These are phyloP conservation scores for Leccinum fibrillosum DNA, from an alignment of 768 basidiomycete genomes.

Conservation along the genomic window DNA sequence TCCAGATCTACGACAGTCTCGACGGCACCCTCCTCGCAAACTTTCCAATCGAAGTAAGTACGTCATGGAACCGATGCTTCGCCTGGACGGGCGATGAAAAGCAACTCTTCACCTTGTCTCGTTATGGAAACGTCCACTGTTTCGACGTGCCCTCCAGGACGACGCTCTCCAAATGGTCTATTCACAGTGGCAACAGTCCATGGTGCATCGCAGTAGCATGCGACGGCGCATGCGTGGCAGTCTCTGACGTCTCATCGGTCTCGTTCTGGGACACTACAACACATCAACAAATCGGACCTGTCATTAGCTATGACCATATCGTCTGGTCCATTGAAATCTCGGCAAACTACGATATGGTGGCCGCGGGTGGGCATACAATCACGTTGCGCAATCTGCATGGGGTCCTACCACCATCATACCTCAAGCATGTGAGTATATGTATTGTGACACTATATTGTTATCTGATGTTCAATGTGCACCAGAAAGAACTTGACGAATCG, in stretches of 20 bases:
- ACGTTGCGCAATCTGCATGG: neutral
- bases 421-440: neutral
- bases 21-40: neutral
- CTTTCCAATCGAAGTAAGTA: neutral
- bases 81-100: neutral
- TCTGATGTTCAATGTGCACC: too few relatives aligned
- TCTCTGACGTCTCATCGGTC: neutral
- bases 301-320: neutral
- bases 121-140: neutral
- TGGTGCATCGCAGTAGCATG: neutral
- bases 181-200: neutral
- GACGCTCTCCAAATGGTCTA: neutral
- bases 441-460: too few relatives aligned
- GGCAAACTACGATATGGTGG: neutral
- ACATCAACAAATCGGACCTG: neutral
- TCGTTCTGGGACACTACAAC: neutral
- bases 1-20: neutral
- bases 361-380: neutral
- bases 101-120: neutral
- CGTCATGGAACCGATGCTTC: neutral
- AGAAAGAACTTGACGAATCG: too few relatives aligned
- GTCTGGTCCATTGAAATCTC: neutral
- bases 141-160: neutral
- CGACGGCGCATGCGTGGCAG: neutral
- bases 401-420: neutral